These are phyloP conservation scores for Boletus fagicola DNA, from an alignment of 768 basidiomycete species.

Conservation along the genomic window DNA sequence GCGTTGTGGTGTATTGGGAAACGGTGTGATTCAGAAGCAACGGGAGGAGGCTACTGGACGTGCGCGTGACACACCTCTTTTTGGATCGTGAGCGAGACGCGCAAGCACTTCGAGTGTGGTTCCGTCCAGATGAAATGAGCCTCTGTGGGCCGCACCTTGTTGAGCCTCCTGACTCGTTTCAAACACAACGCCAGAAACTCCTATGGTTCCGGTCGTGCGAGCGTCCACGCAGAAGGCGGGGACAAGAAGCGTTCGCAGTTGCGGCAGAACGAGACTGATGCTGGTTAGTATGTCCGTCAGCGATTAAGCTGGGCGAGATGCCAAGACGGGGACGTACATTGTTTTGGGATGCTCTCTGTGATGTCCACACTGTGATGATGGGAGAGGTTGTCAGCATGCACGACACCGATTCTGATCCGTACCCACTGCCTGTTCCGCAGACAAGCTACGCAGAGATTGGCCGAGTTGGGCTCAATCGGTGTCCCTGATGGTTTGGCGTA, in stretches of 20 bases:
- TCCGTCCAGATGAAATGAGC: conserved; percentile 94
- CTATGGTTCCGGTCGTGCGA: too few relatives aligned
- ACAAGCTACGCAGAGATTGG: conserved; percentile 88
- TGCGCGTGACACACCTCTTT: conserved; percentile 70
- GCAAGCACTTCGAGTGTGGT: conserved; percentile 90
- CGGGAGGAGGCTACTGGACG: too few relatives aligned
- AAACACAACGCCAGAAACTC: too few relatives aligned
- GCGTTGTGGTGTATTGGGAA: background rate
- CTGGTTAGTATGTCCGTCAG: too few relatives aligned
- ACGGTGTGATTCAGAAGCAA: background rate
- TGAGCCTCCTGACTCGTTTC: too few relatives aligned
- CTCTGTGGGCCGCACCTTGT: conserved; percentile 80
- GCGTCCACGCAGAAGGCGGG: too few relatives aligned
- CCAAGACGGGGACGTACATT: too few relatives aligned
- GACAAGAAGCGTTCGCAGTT: too few relatives aligned
- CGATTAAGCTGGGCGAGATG: too few relatives aligned
- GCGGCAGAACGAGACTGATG: too few relatives aligned
- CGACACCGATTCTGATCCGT: background rate
- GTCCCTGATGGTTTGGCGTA: conserved; percentile 48
- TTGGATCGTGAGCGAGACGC: conserved; percentile 94
- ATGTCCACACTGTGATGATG: too few relatives aligned
- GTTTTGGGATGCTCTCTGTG: too few relatives aligned
- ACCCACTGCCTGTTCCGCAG: conserved; percentile 82
- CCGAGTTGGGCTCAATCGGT: conserved; percentile 87
- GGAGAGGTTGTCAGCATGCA: background rate